These are phyloP conservation scores for Quercus glauca DNA, from an alignment of 306 rosid genomes.

Conservation along the genomic window DNA sequence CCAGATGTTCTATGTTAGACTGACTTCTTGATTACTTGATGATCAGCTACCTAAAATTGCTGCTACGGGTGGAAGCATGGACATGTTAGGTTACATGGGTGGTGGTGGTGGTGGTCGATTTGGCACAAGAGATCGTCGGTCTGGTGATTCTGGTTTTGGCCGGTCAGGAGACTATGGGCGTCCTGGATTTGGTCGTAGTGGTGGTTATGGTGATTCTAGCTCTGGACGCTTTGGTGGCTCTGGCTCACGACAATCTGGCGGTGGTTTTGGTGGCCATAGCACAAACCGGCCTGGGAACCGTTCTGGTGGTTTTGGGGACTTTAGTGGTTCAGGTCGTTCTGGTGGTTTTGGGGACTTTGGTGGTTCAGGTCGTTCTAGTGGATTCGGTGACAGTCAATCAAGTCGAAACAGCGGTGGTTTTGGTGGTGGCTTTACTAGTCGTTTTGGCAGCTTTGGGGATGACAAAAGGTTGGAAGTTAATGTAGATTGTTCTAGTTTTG, in stretches of 20 bases:
- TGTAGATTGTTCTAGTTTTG: background rate
- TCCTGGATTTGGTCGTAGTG: conserved; percentile 48
- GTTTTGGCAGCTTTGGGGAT: conserved; percentile 31
- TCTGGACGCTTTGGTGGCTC: conserved; percentile 47
- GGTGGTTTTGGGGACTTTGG: conserved; percentile 37
- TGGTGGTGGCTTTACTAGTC: conserved; percentile 19
- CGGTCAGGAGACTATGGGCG: conserved; percentile 38
- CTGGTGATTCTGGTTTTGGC: conserved; percentile 37
- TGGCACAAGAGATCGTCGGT: conserved; percentile 43
- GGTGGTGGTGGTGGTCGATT: conserved; percentile 50
- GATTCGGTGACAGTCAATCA: conserved; percentile 20
- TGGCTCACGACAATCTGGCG: conserved; percentile 40
- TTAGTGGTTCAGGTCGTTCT: conserved; percentile 30
- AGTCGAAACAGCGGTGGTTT: conserved; percentile 24
- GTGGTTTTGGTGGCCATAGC: conserved; percentile 38
- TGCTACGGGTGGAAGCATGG: conserved; percentile 48
- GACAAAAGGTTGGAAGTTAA: background rate
- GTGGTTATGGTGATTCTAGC: conserved; percentile 31
- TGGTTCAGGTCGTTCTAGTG: conserved; percentile 27
- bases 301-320: conserved; percentile 42
- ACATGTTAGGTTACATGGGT: conserved; percentile 47
- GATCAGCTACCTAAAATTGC: conserved; percentile 75
- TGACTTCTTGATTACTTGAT: conserved; percentile 29
- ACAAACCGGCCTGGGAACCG: conserved; percentile 43
- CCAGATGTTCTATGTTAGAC: background rate